Evolutionary conservation across 768 basidiomycete species (phyloP).

Genomic region (Suillus placidus): DNA sequence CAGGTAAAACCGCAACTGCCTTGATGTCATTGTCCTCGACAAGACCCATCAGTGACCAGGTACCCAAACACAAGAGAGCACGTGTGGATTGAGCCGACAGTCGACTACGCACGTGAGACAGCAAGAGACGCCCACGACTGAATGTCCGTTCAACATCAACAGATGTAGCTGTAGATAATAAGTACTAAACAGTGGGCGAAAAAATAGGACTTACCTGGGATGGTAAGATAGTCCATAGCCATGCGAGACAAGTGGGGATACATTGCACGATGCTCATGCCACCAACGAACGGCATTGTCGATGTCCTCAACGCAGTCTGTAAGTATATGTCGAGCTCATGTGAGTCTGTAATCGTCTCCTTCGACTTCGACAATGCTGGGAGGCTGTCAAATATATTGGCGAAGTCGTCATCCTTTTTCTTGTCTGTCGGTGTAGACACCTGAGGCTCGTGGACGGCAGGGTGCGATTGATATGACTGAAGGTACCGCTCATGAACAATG

Average conservation of each 20-base stretch:
- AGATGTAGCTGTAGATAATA: conserved; percentile 31
- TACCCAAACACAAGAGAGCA: conserved; percentile 36
- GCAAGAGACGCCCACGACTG: conserved; percentile 27
- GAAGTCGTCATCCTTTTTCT: not conserved
- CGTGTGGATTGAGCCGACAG: conserved; percentile 28
- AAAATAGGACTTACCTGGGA: conserved; percentile 7
- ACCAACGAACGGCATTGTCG: conserved; percentile 21
- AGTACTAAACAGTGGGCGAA: not conserved
- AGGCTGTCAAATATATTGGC: conserved; percentile 37
- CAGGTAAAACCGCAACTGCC: conserved; percentile 3
- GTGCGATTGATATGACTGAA: too few species aligned
- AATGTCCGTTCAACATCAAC: conserved; percentile 35
- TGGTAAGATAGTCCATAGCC: conserved; percentile 30
- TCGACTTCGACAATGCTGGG: conserved; percentile 18
- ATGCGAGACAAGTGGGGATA: conserved; percentile 31
- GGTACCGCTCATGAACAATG: too few species aligned
- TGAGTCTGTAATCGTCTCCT: too few species aligned
- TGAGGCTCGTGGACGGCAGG: too few species aligned
- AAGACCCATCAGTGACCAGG: conserved; percentile 32
- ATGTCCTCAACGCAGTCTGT: conserved; percentile 7
- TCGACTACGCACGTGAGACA: conserved; percentile 30
- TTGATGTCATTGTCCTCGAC: conserved; percentile 29
- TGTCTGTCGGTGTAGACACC: too few species aligned
- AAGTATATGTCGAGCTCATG: conserved; percentile 12
- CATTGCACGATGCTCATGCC: conserved; percentile 18